These are phyloP conservation scores for Porphyridium purpureum DNA, from an alignment of 23 red algal species.

Conservation along the genomic window DNA sequence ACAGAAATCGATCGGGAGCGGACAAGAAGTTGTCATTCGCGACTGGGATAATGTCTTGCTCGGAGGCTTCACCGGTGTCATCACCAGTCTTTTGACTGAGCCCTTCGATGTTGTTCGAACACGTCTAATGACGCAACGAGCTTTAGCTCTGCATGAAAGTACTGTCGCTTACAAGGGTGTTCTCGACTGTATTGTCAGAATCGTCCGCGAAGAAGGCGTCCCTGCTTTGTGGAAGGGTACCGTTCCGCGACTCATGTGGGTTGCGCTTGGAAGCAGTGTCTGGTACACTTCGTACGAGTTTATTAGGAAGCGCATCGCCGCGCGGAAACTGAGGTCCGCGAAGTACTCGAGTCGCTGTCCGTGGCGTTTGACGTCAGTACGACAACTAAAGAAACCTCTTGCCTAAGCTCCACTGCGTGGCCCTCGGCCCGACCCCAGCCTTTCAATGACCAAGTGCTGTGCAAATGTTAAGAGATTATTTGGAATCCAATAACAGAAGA, in stretches of 20 bases:
- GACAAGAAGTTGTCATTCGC: constrained; percentile 7
- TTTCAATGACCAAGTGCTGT: too few species aligned
- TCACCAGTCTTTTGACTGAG: constrained; percentile 48
- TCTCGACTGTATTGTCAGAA: constrained; percentile 27
- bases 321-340: too few species aligned
- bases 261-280: constrained; percentile 42
- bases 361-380: too few species aligned
- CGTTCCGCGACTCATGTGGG: constrained; percentile 36
- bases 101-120: constrained; percentile 68
- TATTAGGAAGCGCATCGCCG: too few species aligned
- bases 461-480: constrained; percentile 55
- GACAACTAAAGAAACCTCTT: too few species aligned
- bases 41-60: constrained; percentile 22
- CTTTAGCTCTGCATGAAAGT: too few species aligned
- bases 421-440: too few species aligned
- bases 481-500: constrained; percentile 96
- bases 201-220: constrained; percentile 25
- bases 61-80: constrained; percentile 45
- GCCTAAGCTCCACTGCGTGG: too few species aligned
- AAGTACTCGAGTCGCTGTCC: too few species aligned
- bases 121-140: constrained; percentile 51
- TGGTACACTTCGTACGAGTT: constrained; percentile 62
- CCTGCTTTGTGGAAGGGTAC: constrained; percentile 42
- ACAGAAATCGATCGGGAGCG: too few species aligned
- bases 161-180: constrained; percentile 10